A percentile compares a stretch with the other conserved stretches of the same genome.
These are phyloP conservation scores for Blastocystis sp. DNA, from an alignment of 352 stramenopile species.

Conservation along the genomic window DNA sequence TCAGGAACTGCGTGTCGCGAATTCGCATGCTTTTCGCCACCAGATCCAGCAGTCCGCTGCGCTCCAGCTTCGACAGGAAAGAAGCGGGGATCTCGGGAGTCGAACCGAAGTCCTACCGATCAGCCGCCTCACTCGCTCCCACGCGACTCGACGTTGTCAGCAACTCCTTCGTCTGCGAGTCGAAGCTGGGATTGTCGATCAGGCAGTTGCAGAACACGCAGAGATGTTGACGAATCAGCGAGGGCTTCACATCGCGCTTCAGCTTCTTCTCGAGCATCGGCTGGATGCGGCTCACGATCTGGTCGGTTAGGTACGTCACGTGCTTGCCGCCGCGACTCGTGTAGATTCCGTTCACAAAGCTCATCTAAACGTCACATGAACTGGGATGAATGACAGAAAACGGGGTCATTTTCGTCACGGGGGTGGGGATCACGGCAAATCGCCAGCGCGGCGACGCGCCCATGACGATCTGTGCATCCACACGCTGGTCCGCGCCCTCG, in stretches of 20 bases:
- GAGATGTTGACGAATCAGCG: constrained; percentile 96
- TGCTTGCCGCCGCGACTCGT: constrained; percentile 94
- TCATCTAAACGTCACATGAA: constrained; percentile 88
- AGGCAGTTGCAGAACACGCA: constrained; percentile 97
- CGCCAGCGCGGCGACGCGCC: constrained; percentile 92
- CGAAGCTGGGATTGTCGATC: constrained; percentile 98
- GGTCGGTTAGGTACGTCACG: constrained; percentile 78
- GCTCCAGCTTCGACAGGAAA: constrained; percentile 75
- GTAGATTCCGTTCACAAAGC: constrained; percentile 98
- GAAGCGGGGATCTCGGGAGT: constrained; percentile 81
- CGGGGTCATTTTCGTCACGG: constrained; percentile 80
- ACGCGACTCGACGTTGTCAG: constrained; percentile 88
- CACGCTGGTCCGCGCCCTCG: constrained; percentile 78
- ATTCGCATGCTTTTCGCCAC: constrained; percentile 88
- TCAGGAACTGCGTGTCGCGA: constrained; percentile 88
- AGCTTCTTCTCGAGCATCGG: constrained; percentile 88
- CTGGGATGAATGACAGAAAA: background rate
- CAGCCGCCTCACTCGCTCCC: constrained; percentile 69
- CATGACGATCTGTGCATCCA: constrained; percentile 86
- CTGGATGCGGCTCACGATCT: constrained; percentile 80
- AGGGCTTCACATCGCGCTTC: constrained; percentile 87
- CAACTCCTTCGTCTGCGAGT: constrained; percentile 99
- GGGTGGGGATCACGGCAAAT: constrained; percentile 87
- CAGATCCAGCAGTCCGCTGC: constrained; percentile 84
- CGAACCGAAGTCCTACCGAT: constrained; percentile 82